Evolutionary conservation across 139 green algal species (phyloP).

Genomic region (Edaphochlamys debaryana): DNA sequence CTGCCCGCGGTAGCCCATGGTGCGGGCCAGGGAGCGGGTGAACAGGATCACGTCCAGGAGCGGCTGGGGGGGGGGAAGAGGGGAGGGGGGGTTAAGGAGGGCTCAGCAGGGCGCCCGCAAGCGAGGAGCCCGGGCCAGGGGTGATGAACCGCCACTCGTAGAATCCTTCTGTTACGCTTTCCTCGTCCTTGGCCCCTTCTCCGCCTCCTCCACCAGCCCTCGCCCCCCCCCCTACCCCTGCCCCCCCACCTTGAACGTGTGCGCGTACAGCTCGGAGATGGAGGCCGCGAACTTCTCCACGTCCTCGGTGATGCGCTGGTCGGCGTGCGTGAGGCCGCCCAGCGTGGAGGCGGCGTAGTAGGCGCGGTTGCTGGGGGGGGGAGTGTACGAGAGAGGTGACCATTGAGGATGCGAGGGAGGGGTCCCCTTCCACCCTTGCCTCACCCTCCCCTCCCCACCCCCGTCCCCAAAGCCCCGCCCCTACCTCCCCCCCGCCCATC

Average conservation of each 20-base stretch:
- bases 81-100: not conserved
- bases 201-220: too few species aligned
- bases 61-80: conserved; percentile 60
- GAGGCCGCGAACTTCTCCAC: conserved; percentile 92
- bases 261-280: conserved; percentile 89
- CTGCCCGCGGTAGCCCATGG: conserved; percentile 92
- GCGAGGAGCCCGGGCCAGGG: not conserved
- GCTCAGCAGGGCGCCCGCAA: not conserved
- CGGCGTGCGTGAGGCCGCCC: conserved; percentile 88
- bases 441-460: too few species aligned
- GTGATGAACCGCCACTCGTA: too few species aligned
- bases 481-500: not conserved
- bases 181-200: too few species aligned
- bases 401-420: not conserved
- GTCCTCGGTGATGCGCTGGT: conserved; percentile 96
- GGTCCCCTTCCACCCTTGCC: too few species aligned
- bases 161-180: too few species aligned
- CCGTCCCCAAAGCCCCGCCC: not conserved
- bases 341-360: conserved; percentile 94
- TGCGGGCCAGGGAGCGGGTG: conserved; percentile 80
- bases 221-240: too few species aligned
- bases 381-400: not conserved
- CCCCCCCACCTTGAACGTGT: conserved; percentile 88
- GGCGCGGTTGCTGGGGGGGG: conserved; percentile 70
- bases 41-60: conserved; percentile 95